Conservation (phyloP, 257 asterid genomes). For the Solanum clarkiae region DNA sequence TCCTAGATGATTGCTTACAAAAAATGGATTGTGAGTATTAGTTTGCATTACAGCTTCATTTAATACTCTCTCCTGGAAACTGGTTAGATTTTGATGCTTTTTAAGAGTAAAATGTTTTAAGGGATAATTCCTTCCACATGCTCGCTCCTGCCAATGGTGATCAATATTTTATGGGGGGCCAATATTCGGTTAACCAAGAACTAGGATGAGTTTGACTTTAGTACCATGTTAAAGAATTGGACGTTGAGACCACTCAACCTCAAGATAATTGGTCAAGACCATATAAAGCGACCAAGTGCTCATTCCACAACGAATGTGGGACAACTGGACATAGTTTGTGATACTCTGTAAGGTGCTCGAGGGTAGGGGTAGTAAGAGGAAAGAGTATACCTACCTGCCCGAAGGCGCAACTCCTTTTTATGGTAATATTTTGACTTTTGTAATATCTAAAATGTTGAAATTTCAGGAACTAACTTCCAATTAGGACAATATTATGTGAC, state of each 20-base stretch:
- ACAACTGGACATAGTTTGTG: background rate
- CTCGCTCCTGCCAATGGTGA: background rate
- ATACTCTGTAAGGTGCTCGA: background rate
- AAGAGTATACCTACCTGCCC: background rate
- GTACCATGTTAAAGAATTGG: background rate
- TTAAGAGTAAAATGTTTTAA: background rate
- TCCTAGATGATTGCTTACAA: background rate
- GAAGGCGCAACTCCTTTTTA: background rate
- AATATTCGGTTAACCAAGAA: background rate
- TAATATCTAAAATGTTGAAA: background rate
- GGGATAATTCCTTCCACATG: background rate
- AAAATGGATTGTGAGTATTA: background rate
- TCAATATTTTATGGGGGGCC: background rate
- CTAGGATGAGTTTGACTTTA: background rate
- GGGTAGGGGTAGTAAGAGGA: background rate
- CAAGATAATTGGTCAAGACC: background rate
- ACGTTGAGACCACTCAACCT: background rate
- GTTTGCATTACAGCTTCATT: background rate
- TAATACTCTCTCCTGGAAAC: background rate
- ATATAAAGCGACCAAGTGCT: background rate
- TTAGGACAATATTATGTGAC: background rate
- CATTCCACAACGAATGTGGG: background rate
- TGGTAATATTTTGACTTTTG: background rate
- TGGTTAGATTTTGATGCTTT: background rate
- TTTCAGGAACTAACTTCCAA: background rate